These are phyloP conservation scores for Pyricularia pennisetigena DNA, from an alignment of 2,329 filamentous ascomycete species.

Conservation along the genomic window DNA sequence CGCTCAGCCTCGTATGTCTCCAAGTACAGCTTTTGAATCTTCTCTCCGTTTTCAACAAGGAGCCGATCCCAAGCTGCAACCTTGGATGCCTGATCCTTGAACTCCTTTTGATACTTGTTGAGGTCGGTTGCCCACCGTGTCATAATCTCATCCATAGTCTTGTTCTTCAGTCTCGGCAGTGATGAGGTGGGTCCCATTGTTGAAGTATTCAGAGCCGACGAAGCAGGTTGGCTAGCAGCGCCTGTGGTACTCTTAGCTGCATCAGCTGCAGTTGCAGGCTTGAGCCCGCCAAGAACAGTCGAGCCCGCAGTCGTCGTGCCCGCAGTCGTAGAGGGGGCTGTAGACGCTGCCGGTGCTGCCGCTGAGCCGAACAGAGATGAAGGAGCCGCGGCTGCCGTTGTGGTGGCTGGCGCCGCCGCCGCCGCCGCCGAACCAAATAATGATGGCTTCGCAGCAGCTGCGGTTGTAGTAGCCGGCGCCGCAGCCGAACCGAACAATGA, in stretches of 20 bases:
- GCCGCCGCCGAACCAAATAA: background rate
- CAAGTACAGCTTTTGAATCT: conserved; percentile 87
- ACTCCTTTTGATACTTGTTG: conserved; percentile 93
- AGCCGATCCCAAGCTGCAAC: conserved; percentile 87
- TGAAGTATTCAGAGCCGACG: conserved; percentile 52
- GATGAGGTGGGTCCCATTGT: conserved; percentile 75
- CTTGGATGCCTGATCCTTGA: conserved; percentile 79
- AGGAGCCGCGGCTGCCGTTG: background rate
- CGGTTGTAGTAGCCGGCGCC: background rate
- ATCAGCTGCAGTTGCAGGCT: conserved; percentile 10
- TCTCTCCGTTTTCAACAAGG: conserved; percentile 87
- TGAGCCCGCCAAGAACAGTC: conserved; percentile 15
- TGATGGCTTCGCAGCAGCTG: background rate
- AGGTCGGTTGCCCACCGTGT: conserved; percentile 93
- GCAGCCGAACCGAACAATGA: conserved; percentile 5
- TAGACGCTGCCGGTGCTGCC: background rate
- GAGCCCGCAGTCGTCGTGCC: background rate
- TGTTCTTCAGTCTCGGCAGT: conserved; percentile 88
- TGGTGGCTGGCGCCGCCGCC: background rate
- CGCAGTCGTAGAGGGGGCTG: background rate
- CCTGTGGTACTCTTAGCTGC: conserved; percentile 8
- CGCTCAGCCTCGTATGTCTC: conserved; percentile 91
- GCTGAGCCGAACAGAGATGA: background rate
- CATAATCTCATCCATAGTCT: conserved; percentile 98
- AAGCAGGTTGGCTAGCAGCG: conserved; percentile 6